These are phyloP conservation scores for Coemansia sp. DNA, from an alignment of 192 early-diverging fungal genomes.

Conservation along the genomic window DNA sequence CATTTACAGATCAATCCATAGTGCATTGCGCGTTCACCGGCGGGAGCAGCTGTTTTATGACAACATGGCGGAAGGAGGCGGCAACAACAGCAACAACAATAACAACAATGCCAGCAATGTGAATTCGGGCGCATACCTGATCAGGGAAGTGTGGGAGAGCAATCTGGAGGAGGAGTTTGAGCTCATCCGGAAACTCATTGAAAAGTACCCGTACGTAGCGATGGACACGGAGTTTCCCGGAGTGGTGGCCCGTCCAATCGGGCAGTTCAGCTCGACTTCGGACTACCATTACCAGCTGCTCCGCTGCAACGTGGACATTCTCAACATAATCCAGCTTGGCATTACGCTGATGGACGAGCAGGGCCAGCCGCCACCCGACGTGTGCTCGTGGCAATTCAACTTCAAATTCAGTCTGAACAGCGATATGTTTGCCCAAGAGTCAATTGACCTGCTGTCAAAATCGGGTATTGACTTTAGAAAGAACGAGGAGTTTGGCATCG, in stretches of 20 bases:
- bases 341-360: conserved; percentile 87
- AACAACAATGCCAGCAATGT: conserved; percentile 2
- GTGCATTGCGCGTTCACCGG: not conserved
- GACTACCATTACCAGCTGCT: conserved; percentile 99
- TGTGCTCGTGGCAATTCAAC: conserved; percentile 96
- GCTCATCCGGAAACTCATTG: conserved; percentile 81
- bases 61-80: conserved; percentile 1
- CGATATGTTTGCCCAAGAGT: conserved; percentile 99
- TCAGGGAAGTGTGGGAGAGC: conserved; percentile 88
- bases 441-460: conserved; percentile 94
- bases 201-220: conserved; percentile 89
- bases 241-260: conserved; percentile 97
- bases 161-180: conserved; percentile 95
- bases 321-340: conserved; percentile 98
- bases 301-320: conserved; percentile 95
- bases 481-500: conserved; percentile 94
- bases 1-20: not conserved
- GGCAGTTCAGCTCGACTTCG: conserved; percentile 89
- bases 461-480: conserved; percentile 98
- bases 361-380: conserved; percentile 80
- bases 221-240: conserved; percentile 99
- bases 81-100: not conserved
- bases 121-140: conserved; percentile 43
- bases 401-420: conserved; percentile 94
- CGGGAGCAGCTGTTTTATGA: not conserved